Percentiles rank a stretch among this genome's conserved stretches.
These are phyloP conservation scores for Salix suchowensis DNA, from an alignment of 345 rosid genomes.

Conservation along the genomic window DNA sequence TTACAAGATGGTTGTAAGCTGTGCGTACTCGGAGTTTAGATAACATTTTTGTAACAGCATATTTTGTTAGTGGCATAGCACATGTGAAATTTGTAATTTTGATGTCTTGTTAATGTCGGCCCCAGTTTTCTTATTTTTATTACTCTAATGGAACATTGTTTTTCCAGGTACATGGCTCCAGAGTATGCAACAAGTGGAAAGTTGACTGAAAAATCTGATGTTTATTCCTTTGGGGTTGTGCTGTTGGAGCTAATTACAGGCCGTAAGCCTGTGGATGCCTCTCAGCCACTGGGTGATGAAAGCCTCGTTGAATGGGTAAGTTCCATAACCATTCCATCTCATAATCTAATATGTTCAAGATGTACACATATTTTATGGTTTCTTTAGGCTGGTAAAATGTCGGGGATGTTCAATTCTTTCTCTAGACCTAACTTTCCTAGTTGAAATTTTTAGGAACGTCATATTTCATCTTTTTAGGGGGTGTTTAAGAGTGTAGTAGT, in stretches of 20 bases:
- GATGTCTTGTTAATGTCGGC: not conserved
- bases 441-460: not conserved
- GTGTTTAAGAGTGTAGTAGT: too few species aligned
- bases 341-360: not conserved
- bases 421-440: not conserved
- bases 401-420: not conserved
- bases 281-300: slow-evolving; percentile 92
- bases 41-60: not conserved
- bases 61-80: not conserved
- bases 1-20: not conserved
- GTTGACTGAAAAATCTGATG: slow-evolving; percentile 91
- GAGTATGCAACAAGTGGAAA: slow-evolving; percentile 97
- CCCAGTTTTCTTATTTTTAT: not conserved
- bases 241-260: slow-evolving; percentile 95
- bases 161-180: slow-evolving; percentile 91
- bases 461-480: not conserved
- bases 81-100: not conserved
- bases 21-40: not conserved
- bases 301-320: slow-evolving; percentile 98
- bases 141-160: slow-evolving; percentile 15
- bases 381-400: not conserved
- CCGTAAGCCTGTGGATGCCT: slow-evolving; percentile 88
- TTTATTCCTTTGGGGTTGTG: slow-evolving; percentile 92
- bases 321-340: not conserved
- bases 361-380: not conserved